Evolutionary conservation across 345 rosid genomes (phyloP), one percentile per base, ranked within the genome.

Genomic region (Eucalyptus decipiens): DNA sequence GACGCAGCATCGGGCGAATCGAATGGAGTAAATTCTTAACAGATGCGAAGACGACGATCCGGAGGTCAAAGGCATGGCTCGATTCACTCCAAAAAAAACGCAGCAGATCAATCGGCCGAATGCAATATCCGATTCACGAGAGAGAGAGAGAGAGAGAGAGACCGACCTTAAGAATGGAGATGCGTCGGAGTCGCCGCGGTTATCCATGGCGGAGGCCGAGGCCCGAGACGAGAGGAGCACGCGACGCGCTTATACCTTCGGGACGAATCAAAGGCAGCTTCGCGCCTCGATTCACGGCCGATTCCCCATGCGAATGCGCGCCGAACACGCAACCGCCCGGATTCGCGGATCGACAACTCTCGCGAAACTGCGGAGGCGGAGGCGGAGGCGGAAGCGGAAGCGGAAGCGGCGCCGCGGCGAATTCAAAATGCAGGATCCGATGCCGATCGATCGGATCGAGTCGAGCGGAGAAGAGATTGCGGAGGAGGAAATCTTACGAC

Each of bases 101-200:
- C 12, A 65, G 42, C 28, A 86, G 80, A 87, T 52, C 49, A 32
- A 86, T 72, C 56, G 6, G 87, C 62, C 11, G 17, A 23, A 60
- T 13, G 88, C 28, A 45, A 21, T 7, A 6, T n/a, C 6, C 14
- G 65, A 12, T 69, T 8, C n/a, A n/a, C 43, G 37, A 86, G 65
- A 76, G n/a, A 23, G 56, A 86, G 37, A 69, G 80, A 69, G 80
- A 67, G 23, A 67, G 80, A 69, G 80, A 69, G 24, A 32, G 80
- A 34, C 80, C 18, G 89, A 93, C 95, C 95, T 90, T 43, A 92
- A 90, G 88, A 72, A 86, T 23, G 94, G 88, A 49, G 69, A 86
- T 6, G 86, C 86, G 49, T 91, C 95, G 2, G 86, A 87, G 47
- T 90, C 93, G 52, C 80, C 76, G 51, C 91, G 90, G 83, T 48